Conservation (phyloP, 2,329 filamentous ascomycete species). For the Microthyrium microscopicum region DNA sequence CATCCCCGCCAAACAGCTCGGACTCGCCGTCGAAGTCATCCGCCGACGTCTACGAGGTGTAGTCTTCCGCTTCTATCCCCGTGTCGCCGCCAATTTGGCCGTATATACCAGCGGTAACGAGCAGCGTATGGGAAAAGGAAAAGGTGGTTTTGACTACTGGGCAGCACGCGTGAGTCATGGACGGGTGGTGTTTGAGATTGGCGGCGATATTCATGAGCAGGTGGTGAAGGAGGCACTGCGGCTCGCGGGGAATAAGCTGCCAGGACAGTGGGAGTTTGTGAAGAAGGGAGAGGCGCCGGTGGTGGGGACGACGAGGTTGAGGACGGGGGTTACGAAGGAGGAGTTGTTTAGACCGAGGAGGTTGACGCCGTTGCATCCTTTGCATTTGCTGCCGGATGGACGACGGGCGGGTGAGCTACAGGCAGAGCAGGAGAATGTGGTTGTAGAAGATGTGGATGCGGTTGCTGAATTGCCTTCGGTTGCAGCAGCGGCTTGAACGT, state of each 20-base stretch:
- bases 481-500: too few relatives aligned
- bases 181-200: conserved; percentile 82
- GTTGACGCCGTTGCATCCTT: neutral
- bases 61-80: conserved; percentile 83
- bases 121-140: conserved; percentile 97
- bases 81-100: conserved; percentile 81
- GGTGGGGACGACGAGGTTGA: conserved; percentile 83
- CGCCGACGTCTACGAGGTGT: conserved; percentile 74
- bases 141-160: conserved; percentile 95
- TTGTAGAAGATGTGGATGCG: neutral
- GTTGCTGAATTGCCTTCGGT: too few relatives aligned
- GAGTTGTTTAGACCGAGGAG: conserved; percentile 61
- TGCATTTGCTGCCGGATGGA: too few relatives aligned
- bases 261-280: conserved; percentile 87
- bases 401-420: too few relatives aligned
- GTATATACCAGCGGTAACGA: conserved; percentile 95
- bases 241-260: conserved; percentile 85
- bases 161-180: conserved; percentile 77
- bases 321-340: conserved; percentile 63
- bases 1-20: conserved; percentile 72
- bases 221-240: conserved; percentile 86
- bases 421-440: neutral
- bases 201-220: conserved; percentile 85
- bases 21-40: conserved; percentile 87
- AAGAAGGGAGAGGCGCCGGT: conserved; percentile 79